Conservation (phyloP, 78 protist species). For the Dictyostelium brefeldianum region DNA sequence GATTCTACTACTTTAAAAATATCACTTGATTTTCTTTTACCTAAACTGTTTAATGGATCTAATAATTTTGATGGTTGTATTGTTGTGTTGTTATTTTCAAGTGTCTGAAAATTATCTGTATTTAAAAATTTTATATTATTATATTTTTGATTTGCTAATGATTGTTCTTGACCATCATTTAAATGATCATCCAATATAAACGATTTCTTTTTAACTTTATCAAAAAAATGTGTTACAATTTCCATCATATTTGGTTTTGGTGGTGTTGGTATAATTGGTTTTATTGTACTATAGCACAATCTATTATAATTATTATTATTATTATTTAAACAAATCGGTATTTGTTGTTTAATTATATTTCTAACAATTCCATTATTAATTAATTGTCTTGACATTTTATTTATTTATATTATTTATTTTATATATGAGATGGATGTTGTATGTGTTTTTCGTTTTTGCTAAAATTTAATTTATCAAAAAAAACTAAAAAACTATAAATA, state of each 20-base stretch:
- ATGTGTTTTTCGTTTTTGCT: neutral
- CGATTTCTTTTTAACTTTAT: slow-evolving; percentile 63
- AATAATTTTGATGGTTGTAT: slow-evolving; percentile 4
- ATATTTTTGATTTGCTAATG: neutral
- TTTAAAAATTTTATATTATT: too few species aligned
- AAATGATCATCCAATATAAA: slow-evolving; percentile 35
- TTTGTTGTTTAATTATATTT: neutral
- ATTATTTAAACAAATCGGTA: too few species aligned
- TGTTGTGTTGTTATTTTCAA: neutral
- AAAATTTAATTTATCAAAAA: neutral
- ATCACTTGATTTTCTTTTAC: neutral
- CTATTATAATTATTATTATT: too few species aligned
- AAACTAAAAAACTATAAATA: neutral
- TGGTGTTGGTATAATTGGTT: neutral
- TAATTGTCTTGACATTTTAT: neutral
- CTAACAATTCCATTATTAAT: neutral
- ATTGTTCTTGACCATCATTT: neutral
- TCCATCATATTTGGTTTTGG: slow-evolving; percentile 5
- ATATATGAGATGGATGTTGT: neutral
- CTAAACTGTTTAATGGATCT: slow-evolving; percentile 36
- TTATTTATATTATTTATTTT: neutral
- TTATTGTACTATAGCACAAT: neutral
- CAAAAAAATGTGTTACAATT: slow-evolving; percentile 17
- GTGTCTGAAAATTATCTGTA: neutral
- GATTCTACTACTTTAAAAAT: slow-evolving; percentile 45